These are phyloP conservation scores for Cicer pinnatifidum DNA, from an alignment of 306 rosid species.

Conservation along the genomic window DNA sequence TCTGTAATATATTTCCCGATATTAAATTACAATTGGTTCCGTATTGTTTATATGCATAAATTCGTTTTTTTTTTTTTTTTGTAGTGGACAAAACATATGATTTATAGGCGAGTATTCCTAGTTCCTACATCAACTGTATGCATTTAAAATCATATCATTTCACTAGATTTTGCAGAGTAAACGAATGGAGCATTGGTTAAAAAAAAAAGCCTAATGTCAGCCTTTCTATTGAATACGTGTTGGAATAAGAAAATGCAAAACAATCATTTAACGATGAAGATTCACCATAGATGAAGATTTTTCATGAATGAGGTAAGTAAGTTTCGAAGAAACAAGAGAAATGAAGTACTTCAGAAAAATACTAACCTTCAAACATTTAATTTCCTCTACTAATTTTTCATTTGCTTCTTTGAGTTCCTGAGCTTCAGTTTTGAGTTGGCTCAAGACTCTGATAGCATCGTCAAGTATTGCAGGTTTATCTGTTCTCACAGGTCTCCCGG, in stretches of 20 bases:
- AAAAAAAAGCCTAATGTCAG: neutral
- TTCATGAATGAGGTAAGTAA: constrained; percentile 14
- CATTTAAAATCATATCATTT: constrained; percentile 21
- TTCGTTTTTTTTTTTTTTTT: too few relatives aligned
- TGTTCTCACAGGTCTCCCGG: constrained; percentile 71
- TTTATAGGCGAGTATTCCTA: too few relatives aligned
- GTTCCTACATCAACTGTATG: neutral
- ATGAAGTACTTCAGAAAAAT: constrained; percentile 22
- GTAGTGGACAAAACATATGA: too few relatives aligned
- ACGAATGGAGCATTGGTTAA: neutral
- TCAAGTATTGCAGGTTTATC: constrained; percentile 85
- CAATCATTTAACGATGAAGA: neutral
- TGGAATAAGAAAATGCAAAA: neutral
- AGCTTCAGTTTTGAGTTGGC: constrained; percentile 74
- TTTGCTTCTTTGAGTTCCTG: constrained; percentile 77
- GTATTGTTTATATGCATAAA: neutral
- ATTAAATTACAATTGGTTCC: neutral
- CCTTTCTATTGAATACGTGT: neutral
- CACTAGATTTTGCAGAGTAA: neutral
- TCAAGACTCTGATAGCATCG: constrained; percentile 81
- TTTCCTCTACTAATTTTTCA: constrained; percentile 74
- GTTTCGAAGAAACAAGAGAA: constrained; percentile 1
- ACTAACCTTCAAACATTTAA: constrained; percentile 76
- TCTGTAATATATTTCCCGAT: neutral
- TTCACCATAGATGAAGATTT: neutral